phyloP scores from a whole-genome alignment of 805 yeast genomes.

The Saturnispora gosingensis region DNA sequence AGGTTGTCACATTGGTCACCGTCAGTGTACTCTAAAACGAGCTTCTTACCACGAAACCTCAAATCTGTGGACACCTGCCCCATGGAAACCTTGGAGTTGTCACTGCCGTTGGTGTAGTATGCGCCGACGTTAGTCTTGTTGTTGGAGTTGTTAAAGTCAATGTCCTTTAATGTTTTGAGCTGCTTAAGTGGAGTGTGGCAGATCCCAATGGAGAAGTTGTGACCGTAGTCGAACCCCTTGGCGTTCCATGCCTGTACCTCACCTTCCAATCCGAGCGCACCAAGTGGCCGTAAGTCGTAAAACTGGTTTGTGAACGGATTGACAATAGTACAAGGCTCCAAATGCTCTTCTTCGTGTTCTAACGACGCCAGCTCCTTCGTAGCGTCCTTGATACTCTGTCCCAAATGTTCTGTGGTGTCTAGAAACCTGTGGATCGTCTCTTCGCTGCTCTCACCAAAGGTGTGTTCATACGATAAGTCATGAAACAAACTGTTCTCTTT shows the following conservation, averaged over 20 bases:
- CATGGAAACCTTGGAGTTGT: constrained; percentile 38
- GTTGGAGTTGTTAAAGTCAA: constrained; percentile 27
- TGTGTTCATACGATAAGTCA: neutral
- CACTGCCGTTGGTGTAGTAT: constrained; percentile 37
- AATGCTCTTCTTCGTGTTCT: neutral
- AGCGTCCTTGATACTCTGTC: constrained; percentile 1
- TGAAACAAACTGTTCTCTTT: neutral
- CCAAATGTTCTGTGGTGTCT: neutral
- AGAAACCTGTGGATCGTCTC: neutral
- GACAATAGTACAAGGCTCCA: constrained; percentile 35
- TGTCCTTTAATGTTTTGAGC: constrained; percentile 14
- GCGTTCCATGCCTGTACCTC: constrained; percentile 50
- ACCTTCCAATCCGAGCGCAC: constrained; percentile 24
- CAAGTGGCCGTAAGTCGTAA: constrained; percentile 35
- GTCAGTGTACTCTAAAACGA: constrained; percentile 58
- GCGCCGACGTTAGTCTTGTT: constrained; percentile 47
- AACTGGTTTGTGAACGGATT: constrained; percentile 37
- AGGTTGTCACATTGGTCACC: constrained; percentile 50
- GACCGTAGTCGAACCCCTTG: constrained; percentile 58
- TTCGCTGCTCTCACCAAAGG: neutral
- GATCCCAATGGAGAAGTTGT: constrained; percentile 66
- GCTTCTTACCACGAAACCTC: constrained; percentile 58
- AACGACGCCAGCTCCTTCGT: neutral
- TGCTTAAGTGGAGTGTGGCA: constrained; percentile 47
- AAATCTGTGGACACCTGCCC: constrained; percentile 59